Conservation (phyloP, 306 rosid genomes). For the Rosa persica region DNA sequence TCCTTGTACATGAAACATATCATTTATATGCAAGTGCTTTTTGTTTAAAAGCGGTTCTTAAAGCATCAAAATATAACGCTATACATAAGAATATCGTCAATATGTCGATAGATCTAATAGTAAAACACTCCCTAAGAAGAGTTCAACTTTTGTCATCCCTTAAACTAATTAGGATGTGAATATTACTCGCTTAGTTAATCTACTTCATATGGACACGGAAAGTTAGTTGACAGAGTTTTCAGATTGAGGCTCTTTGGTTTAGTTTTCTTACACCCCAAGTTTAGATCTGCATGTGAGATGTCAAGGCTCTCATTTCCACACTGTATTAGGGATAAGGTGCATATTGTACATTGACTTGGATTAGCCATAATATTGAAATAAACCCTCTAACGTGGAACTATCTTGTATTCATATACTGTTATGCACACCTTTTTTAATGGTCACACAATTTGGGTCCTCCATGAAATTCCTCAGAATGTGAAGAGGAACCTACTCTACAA, state of each 20-base stretch:
- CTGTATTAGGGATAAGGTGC: slow-evolving; percentile 44
- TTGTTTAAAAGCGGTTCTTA: not conserved
- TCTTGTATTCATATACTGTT: slow-evolving; percentile 7
- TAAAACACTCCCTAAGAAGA: no score
- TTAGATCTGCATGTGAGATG: slow-evolving; percentile 29
- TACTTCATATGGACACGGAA: not conserved
- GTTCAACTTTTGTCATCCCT: not conserved
- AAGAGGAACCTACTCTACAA: slow-evolving; percentile 31
- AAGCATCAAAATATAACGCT: not conserved
- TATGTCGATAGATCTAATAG: no score
- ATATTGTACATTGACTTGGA: slow-evolving; percentile 46
- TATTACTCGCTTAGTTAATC: not conserved
- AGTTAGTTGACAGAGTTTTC: not conserved
- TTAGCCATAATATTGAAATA: slow-evolving; percentile 10
- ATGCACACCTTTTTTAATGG: slow-evolving; percentile 46
- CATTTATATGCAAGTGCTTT: no score
- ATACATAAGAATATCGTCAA: no score
- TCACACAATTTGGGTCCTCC: slow-evolving; percentile 37
- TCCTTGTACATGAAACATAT: not conserved
- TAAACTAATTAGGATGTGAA: not conserved
- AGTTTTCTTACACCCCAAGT: slow-evolving; percentile 29
- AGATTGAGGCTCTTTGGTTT: slow-evolving; percentile 6
- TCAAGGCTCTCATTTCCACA: slow-evolving; percentile 27
- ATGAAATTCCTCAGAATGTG: slow-evolving; percentile 23
- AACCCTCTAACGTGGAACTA: slow-evolving; percentile 7